Conservation (phyloP, 768 basidiomycete genomes). For the Boletus vinaceobasis region DNA sequence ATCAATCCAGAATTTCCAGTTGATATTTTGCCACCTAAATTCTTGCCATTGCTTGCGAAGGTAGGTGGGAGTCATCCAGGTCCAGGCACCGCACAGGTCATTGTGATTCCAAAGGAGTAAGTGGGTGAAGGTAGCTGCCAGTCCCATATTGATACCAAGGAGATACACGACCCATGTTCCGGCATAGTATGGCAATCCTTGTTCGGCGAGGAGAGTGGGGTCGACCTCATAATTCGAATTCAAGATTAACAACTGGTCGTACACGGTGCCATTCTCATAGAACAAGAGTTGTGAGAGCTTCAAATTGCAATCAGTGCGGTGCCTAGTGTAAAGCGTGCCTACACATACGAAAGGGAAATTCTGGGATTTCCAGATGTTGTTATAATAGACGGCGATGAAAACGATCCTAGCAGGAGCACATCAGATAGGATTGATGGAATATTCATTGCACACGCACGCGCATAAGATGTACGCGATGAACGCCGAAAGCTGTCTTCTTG, state of each 20-base stretch:
- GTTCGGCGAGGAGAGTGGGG: conserved; percentile 41
- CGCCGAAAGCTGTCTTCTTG: conserved; percentile 34
- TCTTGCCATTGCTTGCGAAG: conserved; percentile 24
- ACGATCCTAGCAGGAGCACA: conserved; percentile 21
- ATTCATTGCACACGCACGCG: conserved; percentile 36
- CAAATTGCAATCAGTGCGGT: conserved; percentile 6
- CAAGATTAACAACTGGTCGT: conserved; percentile 52
- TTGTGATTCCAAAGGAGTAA: conserved; percentile 52
- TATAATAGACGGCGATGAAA: conserved; percentile 38
- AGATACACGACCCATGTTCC: conserved; percentile 23
- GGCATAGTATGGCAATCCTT: conserved; percentile 35
- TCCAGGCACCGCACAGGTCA: conserved; percentile 46
- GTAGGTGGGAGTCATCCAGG: conserved; percentile 39
- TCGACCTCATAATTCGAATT: conserved; percentile 52
- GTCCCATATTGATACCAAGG: conserved; percentile 22
- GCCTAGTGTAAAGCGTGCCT: conserved; percentile 10
- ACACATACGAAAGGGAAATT: conserved; percentile 55
- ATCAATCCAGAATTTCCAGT: conserved; percentile 37
- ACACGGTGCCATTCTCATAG: conserved; percentile 49
- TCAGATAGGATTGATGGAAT: background rate
- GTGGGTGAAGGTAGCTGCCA: conserved; percentile 50
- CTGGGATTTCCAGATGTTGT: conserved; percentile 55
- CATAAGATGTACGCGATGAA: conserved; percentile 50
- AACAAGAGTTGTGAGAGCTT: conserved; percentile 47
- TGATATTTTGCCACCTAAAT: conserved; percentile 29